Conservation (phyloP, 805 yeast genomes). For the Saturnispora quitensis region DNA sequence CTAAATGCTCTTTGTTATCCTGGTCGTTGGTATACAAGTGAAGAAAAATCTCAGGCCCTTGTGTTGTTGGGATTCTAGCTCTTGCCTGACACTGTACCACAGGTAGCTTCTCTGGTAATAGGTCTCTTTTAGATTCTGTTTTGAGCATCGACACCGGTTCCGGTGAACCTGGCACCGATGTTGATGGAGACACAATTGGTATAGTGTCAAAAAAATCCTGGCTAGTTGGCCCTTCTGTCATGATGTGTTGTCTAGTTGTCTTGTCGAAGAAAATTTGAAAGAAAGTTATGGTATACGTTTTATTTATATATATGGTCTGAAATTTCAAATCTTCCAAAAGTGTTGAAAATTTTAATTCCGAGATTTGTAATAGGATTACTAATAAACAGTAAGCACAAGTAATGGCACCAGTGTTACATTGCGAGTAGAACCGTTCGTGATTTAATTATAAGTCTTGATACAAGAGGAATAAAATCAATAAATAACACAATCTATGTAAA, state of each 20-base stretch:
- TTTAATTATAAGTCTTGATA: background rate
- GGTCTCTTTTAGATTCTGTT: constrained; percentile 24
- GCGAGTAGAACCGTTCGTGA: background rate
- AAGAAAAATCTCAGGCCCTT: constrained; percentile 87
- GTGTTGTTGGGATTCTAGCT: constrained; percentile 93
- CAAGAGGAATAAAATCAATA: background rate
- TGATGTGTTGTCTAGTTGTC: background rate
- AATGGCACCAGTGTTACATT: too few relatives aligned
- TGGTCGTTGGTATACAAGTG: constrained; percentile 81
- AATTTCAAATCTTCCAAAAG: background rate
- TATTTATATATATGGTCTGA: background rate
- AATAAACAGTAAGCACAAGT: background rate
- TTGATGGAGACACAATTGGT: constrained; percentile 33
- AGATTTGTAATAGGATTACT: background rate
- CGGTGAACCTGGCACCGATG: background rate
- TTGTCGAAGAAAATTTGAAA: background rate
- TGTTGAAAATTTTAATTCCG: background rate
- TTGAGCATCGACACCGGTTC: constrained; percentile 7
- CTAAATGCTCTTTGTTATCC: constrained; percentile 90
- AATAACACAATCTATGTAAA: background rate
- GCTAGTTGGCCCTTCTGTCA: background rate
- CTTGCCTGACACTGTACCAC: constrained; percentile 80
- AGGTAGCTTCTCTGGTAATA: constrained; percentile 54
- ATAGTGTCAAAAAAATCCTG: background rate
- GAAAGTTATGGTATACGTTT: background rate